phyloP scores from a whole-genome alignment of 768 basidiomycete species.

The Tephrocybe sp. region DNA sequence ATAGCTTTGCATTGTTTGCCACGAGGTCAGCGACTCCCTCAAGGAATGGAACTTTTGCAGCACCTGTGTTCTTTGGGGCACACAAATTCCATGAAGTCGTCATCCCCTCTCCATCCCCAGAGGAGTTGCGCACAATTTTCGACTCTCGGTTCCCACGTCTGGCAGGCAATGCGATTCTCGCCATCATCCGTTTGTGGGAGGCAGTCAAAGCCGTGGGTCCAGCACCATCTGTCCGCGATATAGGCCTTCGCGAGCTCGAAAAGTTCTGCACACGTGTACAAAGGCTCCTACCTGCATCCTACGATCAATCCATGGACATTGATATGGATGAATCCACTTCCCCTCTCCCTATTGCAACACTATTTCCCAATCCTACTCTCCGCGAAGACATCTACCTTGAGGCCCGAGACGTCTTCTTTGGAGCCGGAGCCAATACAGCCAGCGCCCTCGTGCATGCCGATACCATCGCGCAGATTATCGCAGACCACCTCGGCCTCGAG shows the following conservation, averaged over 20 bases:
- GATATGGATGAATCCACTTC: slow-evolving; percentile 23
- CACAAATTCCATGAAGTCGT: slow-evolving; percentile 79
- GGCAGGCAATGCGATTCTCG: slow-evolving; percentile 40
- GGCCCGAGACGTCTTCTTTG: slow-evolving; percentile 90
- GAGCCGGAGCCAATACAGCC: slow-evolving; percentile 54
- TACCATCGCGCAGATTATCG: slow-evolving; percentile 52
- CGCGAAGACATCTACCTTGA: slow-evolving; percentile 90
- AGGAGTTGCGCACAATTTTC: slow-evolving; percentile 73
- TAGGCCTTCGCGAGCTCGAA: slow-evolving; percentile 78
- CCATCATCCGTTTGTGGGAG: slow-evolving; percentile 71
- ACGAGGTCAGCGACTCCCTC: slow-evolving; percentile 68
- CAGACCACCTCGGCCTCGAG: slow-evolving; percentile 63
- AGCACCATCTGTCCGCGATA: slow-evolving; percentile 51
- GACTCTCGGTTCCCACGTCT: slow-evolving; percentile 64
- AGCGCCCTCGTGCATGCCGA: slow-evolving; percentile 48
- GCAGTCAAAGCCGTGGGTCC: slow-evolving; percentile 48
- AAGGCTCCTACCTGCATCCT: slow-evolving; percentile 49
- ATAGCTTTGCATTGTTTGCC: slow-evolving; percentile 84
- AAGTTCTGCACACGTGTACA: slow-evolving; percentile 81
- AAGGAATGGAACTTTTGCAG: slow-evolving; percentile 44
- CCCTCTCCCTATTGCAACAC: slow-evolving; percentile 30
- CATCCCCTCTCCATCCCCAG: slow-evolving; percentile 54
- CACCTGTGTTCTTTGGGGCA: slow-evolving; percentile 76
- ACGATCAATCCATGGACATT: slow-evolving; percentile 39
- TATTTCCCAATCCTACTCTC: slow-evolving; percentile 69